These are phyloP conservation scores for Globisporangium polare DNA, from an alignment of 352 stramenopile genomes.

Conservation along the genomic window DNA sequence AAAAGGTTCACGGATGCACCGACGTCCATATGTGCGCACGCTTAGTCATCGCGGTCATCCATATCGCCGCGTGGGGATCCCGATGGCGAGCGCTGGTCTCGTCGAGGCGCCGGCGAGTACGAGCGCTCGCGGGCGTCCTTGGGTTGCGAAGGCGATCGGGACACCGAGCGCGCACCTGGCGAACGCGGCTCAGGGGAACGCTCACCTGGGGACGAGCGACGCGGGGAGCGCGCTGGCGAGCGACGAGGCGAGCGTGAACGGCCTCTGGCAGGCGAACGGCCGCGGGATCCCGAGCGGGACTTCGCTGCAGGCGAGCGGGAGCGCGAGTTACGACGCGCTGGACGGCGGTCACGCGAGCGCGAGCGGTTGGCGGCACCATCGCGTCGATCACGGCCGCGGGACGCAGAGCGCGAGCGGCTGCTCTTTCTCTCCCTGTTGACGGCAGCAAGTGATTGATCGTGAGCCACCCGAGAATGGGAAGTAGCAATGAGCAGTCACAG, in stretches of 20 bases:
- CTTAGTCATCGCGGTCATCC: conserved; percentile 29
- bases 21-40: neutral
- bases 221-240: conserved; percentile 24
- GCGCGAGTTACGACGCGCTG: conserved; percentile 40
- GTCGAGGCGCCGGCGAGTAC: conserved; percentile 32
- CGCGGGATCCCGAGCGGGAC: conserved; percentile 32
- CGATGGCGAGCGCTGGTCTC: conserved; percentile 54
- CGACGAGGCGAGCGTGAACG: conserved; percentile 22
- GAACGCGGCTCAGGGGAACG: conserved; percentile 31
- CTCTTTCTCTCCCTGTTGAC: conserved; percentile 22
- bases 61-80: conserved; percentile 38
- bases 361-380: conserved; percentile 22
- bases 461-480: neutral
- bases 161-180: conserved; percentile 31
- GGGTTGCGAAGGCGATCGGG: conserved; percentile 28
- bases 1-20: neutral
- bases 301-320: conserved; percentile 25
- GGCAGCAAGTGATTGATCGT: neutral
- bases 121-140: conserved; percentile 34
- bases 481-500: neutral
- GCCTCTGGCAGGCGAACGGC: conserved; percentile 35
- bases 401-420: conserved; percentile 33
- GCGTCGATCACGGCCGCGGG: conserved; percentile 20
- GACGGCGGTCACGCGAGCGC: conserved; percentile 44
- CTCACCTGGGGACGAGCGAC: conserved; percentile 10